Conservation (phyloP, 441 rosid genomes). For the Erodium texanum region DNA sequence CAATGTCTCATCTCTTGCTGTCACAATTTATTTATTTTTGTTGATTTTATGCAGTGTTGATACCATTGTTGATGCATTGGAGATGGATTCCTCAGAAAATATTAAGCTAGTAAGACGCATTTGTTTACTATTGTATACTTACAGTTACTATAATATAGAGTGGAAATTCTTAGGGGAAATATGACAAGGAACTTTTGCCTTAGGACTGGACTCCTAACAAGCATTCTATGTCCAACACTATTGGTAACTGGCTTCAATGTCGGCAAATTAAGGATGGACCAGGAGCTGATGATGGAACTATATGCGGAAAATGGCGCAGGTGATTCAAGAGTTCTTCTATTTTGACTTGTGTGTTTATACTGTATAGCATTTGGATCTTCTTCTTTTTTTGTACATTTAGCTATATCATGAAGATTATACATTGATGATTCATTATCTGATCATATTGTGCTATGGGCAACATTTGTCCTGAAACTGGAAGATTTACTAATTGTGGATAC, state of each 20-base stretch:
- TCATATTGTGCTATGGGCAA: neutral
- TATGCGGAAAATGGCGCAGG: slow-evolving; percentile 48
- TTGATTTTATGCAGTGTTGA: slow-evolving; percentile 21
- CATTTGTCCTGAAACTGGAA: neutral
- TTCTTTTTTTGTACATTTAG: neutral
- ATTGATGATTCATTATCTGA: neutral
- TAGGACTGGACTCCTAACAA: slow-evolving; percentile 14
- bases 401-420: neutral
- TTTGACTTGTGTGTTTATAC: neutral
- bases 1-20: neutral
- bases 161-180: neutral
- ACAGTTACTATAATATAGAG: neutral
- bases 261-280: slow-evolving; percentile 19
- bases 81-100: slow-evolving; percentile 19
- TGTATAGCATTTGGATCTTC: neutral
- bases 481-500: neutral
- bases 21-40: neutral
- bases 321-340: slow-evolving; percentile 7
- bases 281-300: slow-evolving; percentile 17
- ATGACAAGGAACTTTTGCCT: neutral
- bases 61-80: slow-evolving; percentile 21
- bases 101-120: slow-evolving; percentile 18
- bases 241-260: slow-evolving; percentile 43
- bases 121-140: neutral
- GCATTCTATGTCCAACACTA: slow-evolving; percentile 6